Conservation (phyloP, 1,284 basidiomycete genomes). For the Ustilago bromivora region DNA sequence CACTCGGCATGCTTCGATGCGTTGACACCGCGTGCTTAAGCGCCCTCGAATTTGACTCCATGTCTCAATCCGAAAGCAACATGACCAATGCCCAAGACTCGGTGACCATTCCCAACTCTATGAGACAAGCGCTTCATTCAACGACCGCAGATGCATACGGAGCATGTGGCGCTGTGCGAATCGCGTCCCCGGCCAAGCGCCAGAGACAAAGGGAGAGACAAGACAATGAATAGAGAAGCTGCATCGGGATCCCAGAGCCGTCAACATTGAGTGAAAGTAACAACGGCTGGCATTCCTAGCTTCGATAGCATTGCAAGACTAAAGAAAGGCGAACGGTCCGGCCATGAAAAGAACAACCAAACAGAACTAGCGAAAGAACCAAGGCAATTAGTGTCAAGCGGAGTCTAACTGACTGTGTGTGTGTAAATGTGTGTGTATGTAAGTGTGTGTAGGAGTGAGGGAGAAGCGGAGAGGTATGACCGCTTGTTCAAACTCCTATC, state of each 20-base stretch:
- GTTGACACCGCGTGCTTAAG: not conserved
- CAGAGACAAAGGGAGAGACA: not conserved
- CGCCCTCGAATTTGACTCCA: not conserved
- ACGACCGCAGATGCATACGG: not conserved
- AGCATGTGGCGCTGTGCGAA: slow-evolving; percentile 2
- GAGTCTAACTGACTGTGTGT: not conserved
- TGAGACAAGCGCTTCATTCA: slow-evolving; percentile 17
- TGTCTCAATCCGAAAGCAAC: not conserved
- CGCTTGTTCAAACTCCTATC: slow-evolving; percentile 7
- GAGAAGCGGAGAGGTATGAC: not conserved
- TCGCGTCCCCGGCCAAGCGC: not conserved
- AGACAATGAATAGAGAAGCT: too few relatives aligned
- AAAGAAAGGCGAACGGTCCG: too few relatives aligned
- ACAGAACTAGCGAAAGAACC: not conserved
- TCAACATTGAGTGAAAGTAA: not conserved
- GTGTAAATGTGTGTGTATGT: too few relatives aligned
- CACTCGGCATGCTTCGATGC: not conserved
- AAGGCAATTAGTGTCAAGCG: slow-evolving; percentile 1
- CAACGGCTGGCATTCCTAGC: not conserved
- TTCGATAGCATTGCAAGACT: too few relatives aligned
- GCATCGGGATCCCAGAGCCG: not conserved
- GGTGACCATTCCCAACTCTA: slow-evolving; percentile 3
- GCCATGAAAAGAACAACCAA: not conserved
- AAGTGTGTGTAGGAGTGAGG: not conserved
- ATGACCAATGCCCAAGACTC: not conserved